Conservation (phyloP, 768 basidiomycete genomes). For the Russula sp. region DNA sequence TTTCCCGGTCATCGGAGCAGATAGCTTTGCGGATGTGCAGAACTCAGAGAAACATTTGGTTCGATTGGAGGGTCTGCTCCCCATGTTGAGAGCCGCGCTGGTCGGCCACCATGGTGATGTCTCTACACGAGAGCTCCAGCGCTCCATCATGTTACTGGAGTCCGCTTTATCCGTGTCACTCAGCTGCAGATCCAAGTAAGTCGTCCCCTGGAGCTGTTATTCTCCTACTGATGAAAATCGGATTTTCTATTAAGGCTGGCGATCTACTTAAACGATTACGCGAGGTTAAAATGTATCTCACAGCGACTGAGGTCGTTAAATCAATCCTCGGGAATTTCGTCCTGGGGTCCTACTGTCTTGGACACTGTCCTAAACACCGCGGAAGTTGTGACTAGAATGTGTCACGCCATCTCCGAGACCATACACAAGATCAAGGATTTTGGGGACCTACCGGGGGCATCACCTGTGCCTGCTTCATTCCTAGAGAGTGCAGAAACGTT, state of each 20-base stretch:
- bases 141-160: constrained; percentile 75
- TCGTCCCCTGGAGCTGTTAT: constrained; percentile 26
- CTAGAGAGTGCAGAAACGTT: constrained; percentile 14
- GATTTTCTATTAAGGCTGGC: constrained; percentile 13
- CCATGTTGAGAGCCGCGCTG: constrained; percentile 59
- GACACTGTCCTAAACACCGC: not conserved
- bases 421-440: constrained; percentile 20
- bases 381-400: constrained; percentile 19
- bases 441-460: constrained; percentile 12
- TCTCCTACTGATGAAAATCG: constrained; percentile 3
- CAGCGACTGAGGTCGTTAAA: constrained; percentile 19
- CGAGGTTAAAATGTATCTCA: constrained; percentile 13
- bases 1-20: constrained; percentile 34
- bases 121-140: constrained; percentile 80
- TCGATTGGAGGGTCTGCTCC: constrained; percentile 61
- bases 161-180: constrained; percentile 70
- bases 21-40: constrained; percentile 29
- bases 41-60: constrained; percentile 62
- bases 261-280: constrained; percentile 8
- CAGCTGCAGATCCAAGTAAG: constrained; percentile 61
- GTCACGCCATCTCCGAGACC: constrained; percentile 20
- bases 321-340: constrained; percentile 27
- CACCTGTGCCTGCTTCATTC: constrained; percentile 6
- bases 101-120: constrained; percentile 77
- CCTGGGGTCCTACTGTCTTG: constrained; percentile 3